phyloP scores from a whole-genome alignment of 805 yeast genomes.

The Yarrowia alimentaria region DNA sequence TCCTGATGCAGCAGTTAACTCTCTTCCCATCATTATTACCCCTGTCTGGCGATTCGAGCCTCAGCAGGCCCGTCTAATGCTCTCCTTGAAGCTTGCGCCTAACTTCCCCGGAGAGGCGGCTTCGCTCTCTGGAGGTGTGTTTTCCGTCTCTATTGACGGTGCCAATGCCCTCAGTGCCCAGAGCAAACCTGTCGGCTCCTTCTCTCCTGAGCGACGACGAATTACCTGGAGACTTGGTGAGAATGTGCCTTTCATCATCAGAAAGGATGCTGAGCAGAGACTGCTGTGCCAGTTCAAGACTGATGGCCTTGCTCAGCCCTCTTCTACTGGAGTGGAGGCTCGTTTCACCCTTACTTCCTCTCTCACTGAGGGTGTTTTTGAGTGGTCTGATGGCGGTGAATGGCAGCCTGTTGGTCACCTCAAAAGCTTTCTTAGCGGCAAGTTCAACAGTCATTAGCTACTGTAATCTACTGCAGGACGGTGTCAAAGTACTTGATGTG shows the following conservation, averaged over 20 bases:
- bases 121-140: constrained; percentile 44
- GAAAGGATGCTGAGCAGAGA: constrained; percentile 54
- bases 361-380: constrained; percentile 12
- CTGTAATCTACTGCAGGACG: constrained; percentile 10
- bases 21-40: constrained; percentile 60
- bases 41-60: constrained; percentile 91
- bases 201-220: constrained; percentile 79
- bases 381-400: constrained; percentile 31
- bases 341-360: constrained; percentile 36
- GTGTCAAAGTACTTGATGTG: too few relatives aligned
- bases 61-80: constrained; percentile 79
- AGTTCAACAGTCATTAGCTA: constrained; percentile 22
- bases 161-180: constrained; percentile 66
- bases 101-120: constrained; percentile 45
- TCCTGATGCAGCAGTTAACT: constrained; percentile 46
- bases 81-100: constrained; percentile 61
- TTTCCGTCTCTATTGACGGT: constrained; percentile 61
- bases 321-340: constrained; percentile 69
- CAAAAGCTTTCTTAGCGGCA: constrained; percentile 23
- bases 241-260: constrained; percentile 41
- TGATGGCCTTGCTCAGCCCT: constrained; percentile 65
- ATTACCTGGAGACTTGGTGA: constrained; percentile 76
- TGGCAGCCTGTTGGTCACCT: constrained; percentile 23
- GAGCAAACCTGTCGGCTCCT: constrained; percentile 89
- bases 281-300: constrained; percentile 86